These are phyloP conservation scores for Macrophomina tecta DNA, from an alignment of 2,329 filamentous ascomycete genomes.

Conservation along the genomic window DNA sequence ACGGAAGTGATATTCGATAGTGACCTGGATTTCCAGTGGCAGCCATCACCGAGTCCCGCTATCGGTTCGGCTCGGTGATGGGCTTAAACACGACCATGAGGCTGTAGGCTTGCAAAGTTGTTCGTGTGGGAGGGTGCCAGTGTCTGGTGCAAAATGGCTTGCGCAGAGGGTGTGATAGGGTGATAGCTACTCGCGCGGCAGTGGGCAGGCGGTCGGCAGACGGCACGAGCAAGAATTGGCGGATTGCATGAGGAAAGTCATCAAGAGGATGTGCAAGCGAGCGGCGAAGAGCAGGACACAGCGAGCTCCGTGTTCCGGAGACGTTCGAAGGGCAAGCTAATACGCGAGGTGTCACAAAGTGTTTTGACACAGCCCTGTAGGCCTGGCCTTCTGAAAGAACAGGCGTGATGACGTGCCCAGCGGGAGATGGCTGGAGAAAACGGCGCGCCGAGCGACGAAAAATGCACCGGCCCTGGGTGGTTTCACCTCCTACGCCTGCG, in stretches of 20 bases:
- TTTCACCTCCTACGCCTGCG: neutral
- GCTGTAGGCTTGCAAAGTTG: neutral
- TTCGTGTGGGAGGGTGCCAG: neutral
- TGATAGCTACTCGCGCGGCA: slow-evolving; percentile 2
- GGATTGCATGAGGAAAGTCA: neutral
- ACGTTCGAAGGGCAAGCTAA: slow-evolving; percentile 9
- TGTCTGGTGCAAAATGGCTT: slow-evolving; percentile 5
- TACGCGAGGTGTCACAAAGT: slow-evolving; percentile 18
- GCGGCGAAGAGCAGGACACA: slow-evolving; percentile 1
- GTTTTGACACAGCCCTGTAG: slow-evolving; percentile 25
- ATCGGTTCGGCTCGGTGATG: neutral
- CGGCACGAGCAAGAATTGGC: slow-evolving; percentile 1
- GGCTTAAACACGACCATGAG: neutral
- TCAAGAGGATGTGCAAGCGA: slow-evolving; percentile 10
- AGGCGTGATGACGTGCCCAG: slow-evolving; percentile 16
- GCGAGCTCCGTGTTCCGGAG: slow-evolving; percentile 20
- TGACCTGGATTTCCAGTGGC: neutral
- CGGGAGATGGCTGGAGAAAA: slow-evolving; percentile 1
- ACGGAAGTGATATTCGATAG: neutral
- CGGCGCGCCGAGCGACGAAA: neutral
- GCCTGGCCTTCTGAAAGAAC: slow-evolving; percentile 7
- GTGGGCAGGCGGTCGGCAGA: neutral
- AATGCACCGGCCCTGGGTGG: neutral
- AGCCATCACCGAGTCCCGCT: neutral
- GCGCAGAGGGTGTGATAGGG: slow-evolving; percentile 9